Evolutionary conservation across 2,329 filamentous ascomycete species (phyloP).

Genomic region (Septoria petroselini): DNA sequence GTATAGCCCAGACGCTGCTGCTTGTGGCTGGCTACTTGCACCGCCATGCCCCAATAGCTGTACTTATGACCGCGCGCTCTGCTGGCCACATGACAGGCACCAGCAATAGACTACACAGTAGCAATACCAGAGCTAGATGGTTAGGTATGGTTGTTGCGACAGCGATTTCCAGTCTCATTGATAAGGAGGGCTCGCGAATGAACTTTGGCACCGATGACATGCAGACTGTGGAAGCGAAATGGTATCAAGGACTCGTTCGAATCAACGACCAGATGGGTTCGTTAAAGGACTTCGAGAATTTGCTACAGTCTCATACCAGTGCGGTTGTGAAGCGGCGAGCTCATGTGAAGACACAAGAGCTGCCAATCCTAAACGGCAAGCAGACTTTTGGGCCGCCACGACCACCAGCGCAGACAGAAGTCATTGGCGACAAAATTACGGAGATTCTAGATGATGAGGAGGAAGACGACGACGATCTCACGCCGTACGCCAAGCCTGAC

Average conservation of each 20-base stretch:
- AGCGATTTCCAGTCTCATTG: constrained; percentile 62
- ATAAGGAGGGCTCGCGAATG: constrained; percentile 66
- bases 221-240: constrained; percentile 66
- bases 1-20: constrained; percentile 74
- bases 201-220: constrained; percentile 82
- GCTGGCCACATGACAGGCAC: constrained; percentile 71
- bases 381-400: constrained; percentile 33
- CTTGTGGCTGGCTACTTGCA: constrained; percentile 74
- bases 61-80: constrained; percentile 68
- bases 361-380: constrained; percentile 33
- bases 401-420: constrained; percentile 33
- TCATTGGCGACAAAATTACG: constrained; percentile 35
- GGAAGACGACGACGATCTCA: constrained; percentile 62
- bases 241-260: constrained; percentile 67
- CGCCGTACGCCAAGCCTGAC: constrained; percentile 78
- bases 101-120: constrained; percentile 78
- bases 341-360: constrained; percentile 2
- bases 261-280: constrained; percentile 63
- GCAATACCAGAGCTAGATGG: constrained; percentile 71
- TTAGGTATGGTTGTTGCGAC: constrained; percentile 87
- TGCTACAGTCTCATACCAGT: constrained; percentile 21
- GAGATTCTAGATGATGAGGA: constrained; percentile 41
- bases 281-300: constrained; percentile 49
- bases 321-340: not conserved
- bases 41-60: constrained; percentile 60